Conservation (phyloP, 2,329 filamentous ascomycete species). For the Calcarisporium arbuscula region DNA sequence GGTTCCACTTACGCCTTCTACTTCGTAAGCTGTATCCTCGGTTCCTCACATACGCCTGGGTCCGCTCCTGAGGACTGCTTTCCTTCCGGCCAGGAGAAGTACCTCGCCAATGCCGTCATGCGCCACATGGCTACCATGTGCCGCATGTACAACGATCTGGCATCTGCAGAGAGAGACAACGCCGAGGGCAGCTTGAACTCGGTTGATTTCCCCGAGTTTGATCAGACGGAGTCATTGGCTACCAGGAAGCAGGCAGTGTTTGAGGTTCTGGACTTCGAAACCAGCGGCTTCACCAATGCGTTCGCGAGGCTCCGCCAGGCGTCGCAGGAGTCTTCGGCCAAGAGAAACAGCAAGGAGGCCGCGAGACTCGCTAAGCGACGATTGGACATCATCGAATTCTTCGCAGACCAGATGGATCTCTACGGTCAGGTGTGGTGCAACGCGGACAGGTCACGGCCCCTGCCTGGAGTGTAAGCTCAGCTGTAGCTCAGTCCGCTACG, state of each 20-base stretch:
- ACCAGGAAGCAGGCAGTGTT: constrained; percentile 3
- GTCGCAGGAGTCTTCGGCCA: constrained; percentile 1
- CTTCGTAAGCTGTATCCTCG: constrained; percentile 11
- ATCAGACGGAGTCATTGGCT: too few relatives aligned
- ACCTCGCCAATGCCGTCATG: constrained; percentile 7
- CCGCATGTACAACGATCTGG: constrained; percentile 14
- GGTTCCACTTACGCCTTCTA: constrained; percentile 11
- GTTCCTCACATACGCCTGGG: constrained; percentile 1
- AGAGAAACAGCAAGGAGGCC: background rate
- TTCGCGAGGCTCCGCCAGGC: constrained; percentile 1
- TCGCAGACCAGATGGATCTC: constrained; percentile 6
- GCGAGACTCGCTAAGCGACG: constrained; percentile 1
- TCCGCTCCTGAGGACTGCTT: constrained; percentile 8
- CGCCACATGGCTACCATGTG: constrained; percentile 12
- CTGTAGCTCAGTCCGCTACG: too few relatives aligned
- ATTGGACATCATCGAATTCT: constrained; percentile 2
- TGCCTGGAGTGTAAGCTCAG: too few relatives aligned
- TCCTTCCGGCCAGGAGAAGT: constrained; percentile 7
- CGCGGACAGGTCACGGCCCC: too few relatives aligned
- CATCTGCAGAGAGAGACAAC: constrained; percentile 9
- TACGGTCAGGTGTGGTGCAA: constrained; percentile 13
- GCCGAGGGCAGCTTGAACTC: constrained; percentile 14
- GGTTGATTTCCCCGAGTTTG: constrained; percentile 14
- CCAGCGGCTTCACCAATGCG: background rate
- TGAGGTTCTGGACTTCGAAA: constrained; percentile 7